Conservation (phyloP, 352 stramenopile species). For the Phytopythium aichiense region DNA sequence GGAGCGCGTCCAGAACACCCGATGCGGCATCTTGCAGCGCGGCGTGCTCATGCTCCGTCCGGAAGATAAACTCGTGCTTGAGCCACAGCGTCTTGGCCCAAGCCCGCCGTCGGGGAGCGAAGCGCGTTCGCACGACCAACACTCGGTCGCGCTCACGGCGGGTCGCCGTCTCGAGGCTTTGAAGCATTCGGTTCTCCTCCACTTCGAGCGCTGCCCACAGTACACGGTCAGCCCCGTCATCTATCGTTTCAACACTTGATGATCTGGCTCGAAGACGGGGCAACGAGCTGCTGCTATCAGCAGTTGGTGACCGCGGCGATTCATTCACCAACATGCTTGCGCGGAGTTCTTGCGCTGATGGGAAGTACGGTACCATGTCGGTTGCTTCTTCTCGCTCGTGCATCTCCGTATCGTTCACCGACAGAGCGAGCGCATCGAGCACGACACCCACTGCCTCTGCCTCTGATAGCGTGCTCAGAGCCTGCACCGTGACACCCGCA, state of each 20-base stretch:
- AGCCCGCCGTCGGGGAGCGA: conserved; percentile 19
- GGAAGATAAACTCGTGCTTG: conserved; percentile 64
- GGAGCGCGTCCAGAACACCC: conserved; percentile 22
- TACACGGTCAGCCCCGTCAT: conserved; percentile 49
- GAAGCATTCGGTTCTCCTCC: conserved; percentile 75
- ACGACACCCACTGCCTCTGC: conserved; percentile 48
- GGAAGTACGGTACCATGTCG: conserved; percentile 67
- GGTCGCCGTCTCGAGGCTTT: conserved; percentile 44
- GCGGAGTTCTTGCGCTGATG: conserved; percentile 48
- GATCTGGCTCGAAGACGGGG: neutral
- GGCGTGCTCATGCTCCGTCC: conserved; percentile 54
- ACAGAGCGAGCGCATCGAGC: conserved; percentile 48
- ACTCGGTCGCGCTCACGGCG: conserved; percentile 34
- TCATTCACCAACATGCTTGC: conserved; percentile 6
- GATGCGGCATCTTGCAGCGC: conserved; percentile 25
- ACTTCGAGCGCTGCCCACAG: conserved; percentile 77
- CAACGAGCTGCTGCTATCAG: neutral
- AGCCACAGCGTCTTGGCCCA: conserved; percentile 65
- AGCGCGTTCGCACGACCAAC: conserved; percentile 12
- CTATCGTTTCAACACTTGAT: conserved; percentile 5
- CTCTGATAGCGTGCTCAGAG: conserved; percentile 53
- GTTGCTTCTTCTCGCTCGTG: conserved; percentile 67
- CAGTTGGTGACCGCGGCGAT: neutral
- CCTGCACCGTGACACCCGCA: conserved; percentile 45
- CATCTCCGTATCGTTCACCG: conserved; percentile 69